These are phyloP conservation scores for Barnettozyma californica DNA, from an alignment of 805 yeast genomes.

Conservation along the genomic window DNA sequence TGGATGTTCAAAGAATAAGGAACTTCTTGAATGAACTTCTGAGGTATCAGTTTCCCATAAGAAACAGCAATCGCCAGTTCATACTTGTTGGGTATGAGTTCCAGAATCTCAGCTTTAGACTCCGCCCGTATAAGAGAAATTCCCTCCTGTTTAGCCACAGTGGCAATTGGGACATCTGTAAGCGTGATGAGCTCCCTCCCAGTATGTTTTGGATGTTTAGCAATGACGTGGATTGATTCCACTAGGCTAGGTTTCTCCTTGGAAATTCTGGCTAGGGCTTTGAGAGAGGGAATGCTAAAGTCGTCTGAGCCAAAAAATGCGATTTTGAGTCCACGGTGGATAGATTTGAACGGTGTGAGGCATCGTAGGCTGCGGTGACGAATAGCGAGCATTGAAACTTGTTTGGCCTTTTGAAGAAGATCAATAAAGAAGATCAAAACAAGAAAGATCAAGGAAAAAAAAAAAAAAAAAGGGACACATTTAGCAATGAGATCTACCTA, in stretches of 20 bases:
- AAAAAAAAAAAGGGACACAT: too few relatives aligned
- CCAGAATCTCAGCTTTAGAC: conserved; percentile 33
- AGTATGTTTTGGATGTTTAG: conserved; percentile 55
- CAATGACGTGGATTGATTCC: conserved; percentile 48
- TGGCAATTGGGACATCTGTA: conserved; percentile 50
- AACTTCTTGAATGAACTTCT: conserved; percentile 40
- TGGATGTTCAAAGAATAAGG: conserved; percentile 79
- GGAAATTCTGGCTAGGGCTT: conserved; percentile 28
- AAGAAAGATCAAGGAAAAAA: too few relatives aligned
- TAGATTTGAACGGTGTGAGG: background rate
- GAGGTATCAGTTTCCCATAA: conserved; percentile 79
- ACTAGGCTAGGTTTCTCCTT: conserved; percentile 18
- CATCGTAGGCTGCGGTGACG: background rate
- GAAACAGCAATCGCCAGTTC: conserved; percentile 87
- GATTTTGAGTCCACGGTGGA: conserved; percentile 23
- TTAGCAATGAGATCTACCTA: too few relatives aligned
- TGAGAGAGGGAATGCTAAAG: conserved; percentile 56
- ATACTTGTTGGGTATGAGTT: conserved; percentile 29
- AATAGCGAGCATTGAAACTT: background rate
- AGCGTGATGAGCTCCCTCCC: conserved; percentile 50
- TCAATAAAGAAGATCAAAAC: background rate
- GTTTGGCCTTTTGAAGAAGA: background rate
- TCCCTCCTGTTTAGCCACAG: conserved; percentile 29
- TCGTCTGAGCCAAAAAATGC: conserved; percentile 78
- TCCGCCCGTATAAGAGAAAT: conserved; percentile 49